A percentile compares a stretch with the other conserved stretches of the same genome.
Evolutionary conservation across 176 grass and related monocot species (phyloP).

Genomic region (Lolium perenne): DNA sequence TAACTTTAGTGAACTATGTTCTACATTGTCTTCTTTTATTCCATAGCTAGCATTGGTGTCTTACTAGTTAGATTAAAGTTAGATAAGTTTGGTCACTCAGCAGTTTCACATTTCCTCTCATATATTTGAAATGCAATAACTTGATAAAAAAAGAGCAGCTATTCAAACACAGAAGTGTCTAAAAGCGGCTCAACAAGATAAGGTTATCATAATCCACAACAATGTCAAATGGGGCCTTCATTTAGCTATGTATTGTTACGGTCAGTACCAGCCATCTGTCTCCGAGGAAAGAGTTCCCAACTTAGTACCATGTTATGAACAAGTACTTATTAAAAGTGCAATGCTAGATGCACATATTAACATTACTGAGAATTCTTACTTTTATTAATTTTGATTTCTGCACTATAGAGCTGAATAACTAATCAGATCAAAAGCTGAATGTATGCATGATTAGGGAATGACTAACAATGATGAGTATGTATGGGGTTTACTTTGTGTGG

Average conservation of each 20-base stretch:
- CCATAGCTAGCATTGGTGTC: not conserved
- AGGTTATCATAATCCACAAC: constrained; percentile 5
- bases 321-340: not conserved
- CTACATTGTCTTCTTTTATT: not conserved
- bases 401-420: not conserved
- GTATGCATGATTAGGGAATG: constrained; percentile 11
- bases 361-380: not conserved
- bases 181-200: not conserved
- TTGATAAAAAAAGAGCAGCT: not conserved
- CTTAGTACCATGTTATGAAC: not conserved
- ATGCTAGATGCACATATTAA: constrained; percentile 16
- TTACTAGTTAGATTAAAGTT: not conserved
- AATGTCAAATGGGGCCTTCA: not conserved
- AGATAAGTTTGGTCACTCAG: not conserved
- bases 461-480: not conserved
- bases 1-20: not conserved
- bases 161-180: constrained; percentile 3
- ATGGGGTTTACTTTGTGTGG: not conserved
- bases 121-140: not conserved
- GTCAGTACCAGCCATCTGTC: not conserved
- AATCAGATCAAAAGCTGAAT: constrained; percentile 5
- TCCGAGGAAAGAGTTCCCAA: not conserved
- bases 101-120: constrained; percentile 3
- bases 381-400: not conserved
- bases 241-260: not conserved